These are phyloP conservation scores for Silene conica DNA, from an alignment of 148 eudicot species.

Conservation along the genomic window DNA sequence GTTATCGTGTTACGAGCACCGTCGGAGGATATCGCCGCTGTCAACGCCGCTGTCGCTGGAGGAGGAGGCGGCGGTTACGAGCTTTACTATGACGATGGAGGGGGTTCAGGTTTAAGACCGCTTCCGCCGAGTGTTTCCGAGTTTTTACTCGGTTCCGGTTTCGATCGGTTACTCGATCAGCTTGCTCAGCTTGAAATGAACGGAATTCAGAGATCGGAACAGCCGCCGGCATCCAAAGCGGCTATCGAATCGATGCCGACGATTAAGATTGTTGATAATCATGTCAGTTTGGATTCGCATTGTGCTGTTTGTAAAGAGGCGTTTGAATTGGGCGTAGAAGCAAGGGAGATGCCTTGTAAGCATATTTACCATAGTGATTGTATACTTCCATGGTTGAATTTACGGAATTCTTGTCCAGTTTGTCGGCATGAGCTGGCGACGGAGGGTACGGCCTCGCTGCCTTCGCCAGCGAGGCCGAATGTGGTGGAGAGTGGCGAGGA, in stretches of 20 bases:
- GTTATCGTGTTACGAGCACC: conserved; percentile 84
- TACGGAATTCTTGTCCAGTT: conserved; percentile 78
- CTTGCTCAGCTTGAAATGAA: conserved; percentile 61
- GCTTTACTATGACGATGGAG: conserved; percentile 83
- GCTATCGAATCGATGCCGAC: conserved; percentile 78
- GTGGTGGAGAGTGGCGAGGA: conserved; percentile 40
- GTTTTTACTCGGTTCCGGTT: conserved; percentile 74
- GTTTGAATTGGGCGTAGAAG: conserved; percentile 64
- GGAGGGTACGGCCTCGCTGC: conserved; percentile 9
- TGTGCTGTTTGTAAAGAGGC: conserved; percentile 86
- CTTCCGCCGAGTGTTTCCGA: conserved; percentile 67
- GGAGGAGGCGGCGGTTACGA: conserved; percentile 49
- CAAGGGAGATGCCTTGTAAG: conserved; percentile 84
- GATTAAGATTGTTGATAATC: conserved; percentile 43
- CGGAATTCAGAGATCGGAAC: conserved; percentile 53
- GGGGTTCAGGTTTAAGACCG: conserved; percentile 73
- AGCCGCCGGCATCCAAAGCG: conserved; percentile 87
- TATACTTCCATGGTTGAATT: conserved; percentile 66
- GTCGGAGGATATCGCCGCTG: conserved; percentile 6
- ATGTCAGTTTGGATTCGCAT: conserved; percentile 40
- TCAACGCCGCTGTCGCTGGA: neutral
- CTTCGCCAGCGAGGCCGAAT: neutral
- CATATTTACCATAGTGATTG: conserved; percentile 77
- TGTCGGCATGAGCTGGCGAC: conserved; percentile 71
- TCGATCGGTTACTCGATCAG: conserved; percentile 68